Evolutionary conservation across 176 grass and related monocot species (phyloP), one percentile per base, ranked within the genome.

Genomic region (Chrysopogon serrulatus): DNA sequence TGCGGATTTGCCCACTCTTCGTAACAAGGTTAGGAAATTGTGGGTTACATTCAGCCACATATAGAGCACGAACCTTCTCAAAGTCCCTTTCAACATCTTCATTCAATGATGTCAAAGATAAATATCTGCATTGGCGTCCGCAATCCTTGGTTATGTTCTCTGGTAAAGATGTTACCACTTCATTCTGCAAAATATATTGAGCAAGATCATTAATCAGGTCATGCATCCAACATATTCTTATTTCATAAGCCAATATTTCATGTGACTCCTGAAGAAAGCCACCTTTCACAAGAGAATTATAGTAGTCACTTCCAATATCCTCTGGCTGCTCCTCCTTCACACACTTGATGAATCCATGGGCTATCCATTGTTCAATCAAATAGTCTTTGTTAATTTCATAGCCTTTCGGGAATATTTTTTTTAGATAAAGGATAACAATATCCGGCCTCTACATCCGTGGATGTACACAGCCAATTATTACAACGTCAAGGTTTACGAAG

Each of bases 21-120:
- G 4, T 45, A 45, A 45, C 1, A 44, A 3, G 33, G 28, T 76
- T 17, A 21, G 53, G 24, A 59, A 76, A 65, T 27, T 43, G 11
- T 28, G 43, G 60, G 18, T 65, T 10, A 40, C 82, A 10, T 12
- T 19, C n/a, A 19, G 43, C 63, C 19, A 65, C 32, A 64, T 65
- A 72, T 13, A 76, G 15, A 31, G 71, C 53, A 48, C 71, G 33
- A 12, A 57, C 17, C 27, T 76, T 84, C 36, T 84, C 61, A 47
- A 74, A 53, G 10, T 0, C 11, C 28, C 31, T 28, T 76, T 54
- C 32, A 47, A 77, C n/a, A 3, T 77, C 13, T 7, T 16, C 1
- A 23, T 10, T 14, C 19, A 32, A 47, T 65, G 41, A 41, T 8
- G 31, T 36, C 69, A 84, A 73, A 64, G 57, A 77, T 31, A 84